phyloP scores from a whole-genome alignment of 768 basidiomycete species.

The Russula virescens region DNA sequence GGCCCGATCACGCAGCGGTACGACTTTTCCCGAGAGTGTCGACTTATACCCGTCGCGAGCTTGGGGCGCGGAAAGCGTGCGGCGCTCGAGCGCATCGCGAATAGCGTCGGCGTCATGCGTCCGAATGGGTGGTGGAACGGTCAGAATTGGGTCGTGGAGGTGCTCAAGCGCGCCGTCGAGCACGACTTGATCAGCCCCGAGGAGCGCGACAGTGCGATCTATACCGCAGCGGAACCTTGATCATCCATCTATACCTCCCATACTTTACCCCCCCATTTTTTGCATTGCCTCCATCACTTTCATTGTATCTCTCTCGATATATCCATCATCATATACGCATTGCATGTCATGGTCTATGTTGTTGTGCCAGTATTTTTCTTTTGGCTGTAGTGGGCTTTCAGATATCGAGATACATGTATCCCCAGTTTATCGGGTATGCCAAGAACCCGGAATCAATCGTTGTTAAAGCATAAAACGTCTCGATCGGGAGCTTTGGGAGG shows the following conservation, averaged over 20 bases:
- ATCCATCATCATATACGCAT: too few relatives aligned
- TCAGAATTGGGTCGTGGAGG: conserved; percentile 25
- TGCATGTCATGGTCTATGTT: too few relatives aligned
- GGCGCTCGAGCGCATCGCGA: conserved; percentile 21
- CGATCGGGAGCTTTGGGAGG: too few relatives aligned
- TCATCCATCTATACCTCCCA: background rate
- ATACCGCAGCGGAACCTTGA: conserved; percentile 23
- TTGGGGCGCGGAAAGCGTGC: conserved; percentile 13
- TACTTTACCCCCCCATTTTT: too few relatives aligned
- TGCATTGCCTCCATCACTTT: too few relatives aligned
- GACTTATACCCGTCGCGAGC: conserved; percentile 19
- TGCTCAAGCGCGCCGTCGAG: conserved; percentile 22
- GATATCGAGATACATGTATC: too few relatives aligned
- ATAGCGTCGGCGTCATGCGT: conserved; percentile 21
- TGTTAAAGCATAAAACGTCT: too few relatives aligned
- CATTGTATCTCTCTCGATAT: too few relatives aligned
- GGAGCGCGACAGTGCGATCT: conserved; percentile 22
- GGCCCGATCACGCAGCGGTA: conserved; percentile 20
- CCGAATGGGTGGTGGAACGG: conserved; percentile 26
- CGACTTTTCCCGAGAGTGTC: conserved; percentile 7
- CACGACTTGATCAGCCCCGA: conserved; percentile 21
- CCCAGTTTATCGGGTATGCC: too few relatives aligned
- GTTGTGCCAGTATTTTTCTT: too few relatives aligned
- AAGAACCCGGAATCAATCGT: too few relatives aligned
- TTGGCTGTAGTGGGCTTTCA: too few relatives aligned